phyloP scores from a whole-genome alignment of 148 eudicot genomes.

The Polygonum maritimum region DNA sequence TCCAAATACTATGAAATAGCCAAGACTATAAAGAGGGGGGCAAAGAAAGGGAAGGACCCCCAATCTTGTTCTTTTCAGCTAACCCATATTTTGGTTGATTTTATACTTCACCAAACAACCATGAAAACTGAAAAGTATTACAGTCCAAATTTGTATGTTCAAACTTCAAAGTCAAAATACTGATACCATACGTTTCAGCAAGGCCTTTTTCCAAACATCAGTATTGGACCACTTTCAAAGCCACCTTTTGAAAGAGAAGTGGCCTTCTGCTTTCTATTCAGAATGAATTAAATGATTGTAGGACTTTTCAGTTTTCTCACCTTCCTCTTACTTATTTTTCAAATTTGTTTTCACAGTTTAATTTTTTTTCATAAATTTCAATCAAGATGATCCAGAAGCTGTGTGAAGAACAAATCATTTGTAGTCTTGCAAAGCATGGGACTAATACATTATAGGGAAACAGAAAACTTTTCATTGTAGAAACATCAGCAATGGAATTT shows the following conservation, averaged over 20 bases:
- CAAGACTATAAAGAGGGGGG: not conserved
- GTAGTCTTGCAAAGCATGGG: not conserved
- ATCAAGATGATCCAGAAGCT: not conserved
- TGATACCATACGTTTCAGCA: not conserved
- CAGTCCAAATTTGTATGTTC: not conserved
- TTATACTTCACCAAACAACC: constrained; percentile 8
- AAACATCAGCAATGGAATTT: not conserved
- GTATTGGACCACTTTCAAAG: constrained; percentile 1
- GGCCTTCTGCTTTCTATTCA: not conserved
- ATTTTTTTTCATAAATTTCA: too few relatives aligned
- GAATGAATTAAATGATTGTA: not conserved
- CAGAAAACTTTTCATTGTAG: not conserved
- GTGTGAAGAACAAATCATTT: not conserved
- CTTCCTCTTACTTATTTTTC: not conserved
- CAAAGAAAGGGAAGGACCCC: not conserved
- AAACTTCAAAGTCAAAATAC: constrained; percentile 7
- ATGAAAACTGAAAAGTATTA: constrained; percentile 3
- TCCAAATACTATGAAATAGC: not conserved
- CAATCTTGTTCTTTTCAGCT: not conserved
- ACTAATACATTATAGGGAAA: too few relatives aligned
- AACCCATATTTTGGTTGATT: not conserved
- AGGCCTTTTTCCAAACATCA: not conserved
- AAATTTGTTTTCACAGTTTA: too few relatives aligned
- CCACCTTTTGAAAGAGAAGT: not conserved
- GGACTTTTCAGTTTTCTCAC: not conserved